These are phyloP conservation scores for Hibiscus mutabilis DNA, from an alignment of 345 rosid species.

Conservation along the genomic window DNA sequence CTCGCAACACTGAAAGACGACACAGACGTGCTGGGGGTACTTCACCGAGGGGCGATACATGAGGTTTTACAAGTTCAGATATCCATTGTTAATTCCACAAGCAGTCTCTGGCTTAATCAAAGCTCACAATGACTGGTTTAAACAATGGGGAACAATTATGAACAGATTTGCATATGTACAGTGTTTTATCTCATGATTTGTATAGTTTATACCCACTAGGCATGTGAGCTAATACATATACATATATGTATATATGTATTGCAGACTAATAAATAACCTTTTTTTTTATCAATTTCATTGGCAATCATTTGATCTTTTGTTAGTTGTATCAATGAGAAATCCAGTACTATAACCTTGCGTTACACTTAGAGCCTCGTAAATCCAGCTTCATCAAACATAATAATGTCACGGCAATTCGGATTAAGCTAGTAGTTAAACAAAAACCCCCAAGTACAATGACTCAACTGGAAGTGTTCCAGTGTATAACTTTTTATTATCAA, in stretches of 20 bases:
- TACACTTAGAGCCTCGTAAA: neutral
- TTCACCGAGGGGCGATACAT: slow-evolving; percentile 57
- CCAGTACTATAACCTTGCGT: too few relatives aligned
- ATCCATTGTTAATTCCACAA: slow-evolving; percentile 24
- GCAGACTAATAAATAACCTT: too few relatives aligned
- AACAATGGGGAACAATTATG: neutral
- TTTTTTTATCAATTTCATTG: too few relatives aligned
- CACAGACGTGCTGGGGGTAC: slow-evolving; percentile 40
- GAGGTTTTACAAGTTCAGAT: slow-evolving; percentile 62
- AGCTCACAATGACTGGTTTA: neutral
- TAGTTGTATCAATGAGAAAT: too few relatives aligned
- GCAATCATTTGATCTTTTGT: too few relatives aligned
- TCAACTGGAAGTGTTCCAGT: neutral
- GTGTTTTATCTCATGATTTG: too few relatives aligned
- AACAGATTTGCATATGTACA: neutral
- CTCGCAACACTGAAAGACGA: slow-evolving; percentile 36
- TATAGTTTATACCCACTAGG: neutral
- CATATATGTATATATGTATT: too few relatives aligned
- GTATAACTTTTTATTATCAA: neutral
- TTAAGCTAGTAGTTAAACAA: neutral
- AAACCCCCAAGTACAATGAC: neutral
- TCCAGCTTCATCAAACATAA: neutral
- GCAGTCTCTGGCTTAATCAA: slow-evolving; percentile 28
- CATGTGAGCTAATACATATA: too few relatives aligned
- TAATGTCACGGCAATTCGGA: neutral